Base-by-base conservation (phyloP, 108 stramenopile species). In the Epithemia pelagica region DNA sequence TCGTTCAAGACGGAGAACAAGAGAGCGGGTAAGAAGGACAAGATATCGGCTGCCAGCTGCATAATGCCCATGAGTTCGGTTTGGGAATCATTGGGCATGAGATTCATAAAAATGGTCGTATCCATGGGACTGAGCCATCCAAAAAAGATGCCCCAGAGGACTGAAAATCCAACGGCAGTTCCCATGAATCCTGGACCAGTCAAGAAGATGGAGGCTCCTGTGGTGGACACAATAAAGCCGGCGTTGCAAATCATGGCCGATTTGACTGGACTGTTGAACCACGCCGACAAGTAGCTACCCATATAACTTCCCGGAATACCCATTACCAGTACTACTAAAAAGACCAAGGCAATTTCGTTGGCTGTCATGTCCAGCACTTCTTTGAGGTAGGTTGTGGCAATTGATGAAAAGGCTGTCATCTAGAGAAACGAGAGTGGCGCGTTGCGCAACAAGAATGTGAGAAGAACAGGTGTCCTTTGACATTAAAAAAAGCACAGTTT, bases 1-100 rank as follows among this genome's bases (percentile, higher is more conserved):
- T 92, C 88, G 64, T 86, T 89, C 82, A 92, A 72, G 2, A 78
- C 32, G 0, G 82, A 82, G 51, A 88, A 89, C 3, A 92, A 30
- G 25, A 92, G 66, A 10, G 87, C 78, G 0, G 91, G 91, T 2
- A 86, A 64, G 85, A 86, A 92, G 0, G 46, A 73, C 0, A 87
- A 21, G 29, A 86, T 68, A 62, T 87, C 84, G 21, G 71, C 71
- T 28, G 80, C 77, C 65, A 82, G 88, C 24, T 83, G 67, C 58
- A 82, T 88, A 22, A 77, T 53, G 29, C 85, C 82, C 80, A 80
- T 78, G 67, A 86, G 78, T 72, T 86, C 79, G 2, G 80, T 71
- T 58, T 85, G 76, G 54, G 68, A 70, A 2, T 81, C 81, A 53
- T 52, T 52, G 25, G 72, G 64, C 22, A 75, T 70, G 32, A 74